phyloP scores from a whole-genome alignment of 805 yeast genomes.

The Teunomyces atbi region DNA sequence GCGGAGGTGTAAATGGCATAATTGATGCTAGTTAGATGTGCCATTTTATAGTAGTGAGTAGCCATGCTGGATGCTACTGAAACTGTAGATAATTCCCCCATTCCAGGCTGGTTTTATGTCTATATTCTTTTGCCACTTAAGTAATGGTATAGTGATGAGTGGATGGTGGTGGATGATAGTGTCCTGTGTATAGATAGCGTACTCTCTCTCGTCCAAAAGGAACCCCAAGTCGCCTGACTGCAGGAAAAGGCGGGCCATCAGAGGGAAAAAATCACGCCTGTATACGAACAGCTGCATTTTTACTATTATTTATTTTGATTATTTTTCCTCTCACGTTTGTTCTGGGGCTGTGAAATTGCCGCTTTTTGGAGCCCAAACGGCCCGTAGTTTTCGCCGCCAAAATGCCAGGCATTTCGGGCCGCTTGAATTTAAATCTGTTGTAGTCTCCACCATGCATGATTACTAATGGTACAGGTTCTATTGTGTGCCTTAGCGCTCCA shows the following conservation, averaged over 20 bases:
- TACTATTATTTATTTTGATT: not conserved
- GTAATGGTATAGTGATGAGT: not conserved
- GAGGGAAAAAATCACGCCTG: not conserved
- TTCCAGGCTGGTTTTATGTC: not conserved
- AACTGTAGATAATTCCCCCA: not conserved
- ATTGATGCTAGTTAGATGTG: conserved; percentile 30
- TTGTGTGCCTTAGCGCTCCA: not conserved
- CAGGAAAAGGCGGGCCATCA: too few relatives aligned
- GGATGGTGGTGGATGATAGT: not conserved
- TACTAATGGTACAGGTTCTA: not conserved
- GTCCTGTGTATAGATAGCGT: not conserved
- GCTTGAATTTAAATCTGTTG: too few relatives aligned
- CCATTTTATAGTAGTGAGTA: conserved; percentile 42
- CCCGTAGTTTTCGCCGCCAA: too few relatives aligned
- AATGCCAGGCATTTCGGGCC: too few relatives aligned
- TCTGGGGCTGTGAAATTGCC: too few relatives aligned
- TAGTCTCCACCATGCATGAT: not conserved
- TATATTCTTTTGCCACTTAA: not conserved
- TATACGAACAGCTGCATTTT: not conserved
- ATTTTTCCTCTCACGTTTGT: too few relatives aligned
- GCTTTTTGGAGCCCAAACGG: too few relatives aligned
- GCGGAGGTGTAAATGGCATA: conserved; percentile 30
- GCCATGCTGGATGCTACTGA: conserved; percentile 23
- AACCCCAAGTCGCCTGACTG: not conserved
- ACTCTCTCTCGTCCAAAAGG: not conserved